Base-by-base conservation (phyloP, 2,329 filamentous ascomycete genomes). In the Diplocarpon rosae region DNA sequence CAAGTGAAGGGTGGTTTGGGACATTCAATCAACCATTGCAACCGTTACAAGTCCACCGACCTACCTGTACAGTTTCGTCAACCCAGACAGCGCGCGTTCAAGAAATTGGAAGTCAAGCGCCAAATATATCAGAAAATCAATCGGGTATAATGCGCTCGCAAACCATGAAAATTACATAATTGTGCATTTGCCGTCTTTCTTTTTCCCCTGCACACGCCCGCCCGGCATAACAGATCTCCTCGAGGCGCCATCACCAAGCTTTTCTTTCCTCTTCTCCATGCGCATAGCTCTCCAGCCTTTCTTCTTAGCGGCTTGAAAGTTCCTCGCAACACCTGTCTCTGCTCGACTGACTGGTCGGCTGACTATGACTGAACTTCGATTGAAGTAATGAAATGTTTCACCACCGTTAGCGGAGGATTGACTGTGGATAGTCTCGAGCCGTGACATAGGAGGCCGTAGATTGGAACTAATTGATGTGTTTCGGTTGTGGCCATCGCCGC, bases 241-340 rank as follows among this genome's bases (percentile, higher is more conserved):
- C 9, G 48, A 39, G 14, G 59, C 63, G 8, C 58, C 63, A 46
- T 73, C 70, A 34, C 56, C 52, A 43, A 68, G 61, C 49, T 62
- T 67, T 39, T 63, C 63, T 53, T 66, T 69, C 49, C 66, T 69
- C 49, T 66, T 63, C 46, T 65, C 67, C 29, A 52, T 53, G 38
- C 46, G 50, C 46, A 57, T 52, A 49, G 54, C 50, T 45, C 58
- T 53, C 75, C 76, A 80, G 0, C 76, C 76, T 28, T 67, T 68
- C 53, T 68, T 69, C 62, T 71, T 76, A 1, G 76, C 76, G 49
- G 80, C 76, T 14, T 71, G 68, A 24, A 80, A 74, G 52, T 80
- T 81, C 62, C 74, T 78, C 9, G 75, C 70, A 5, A 76, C 76
- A 45, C 75, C 77, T 24, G 75, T 66, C 56, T 76, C 73, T 1